A percentile compares a stretch with the other conserved stretches of the same genome.
Conservation (phyloP, 2,329 filamentous ascomycete species). For the Colletotrichum shisoi region DNA sequence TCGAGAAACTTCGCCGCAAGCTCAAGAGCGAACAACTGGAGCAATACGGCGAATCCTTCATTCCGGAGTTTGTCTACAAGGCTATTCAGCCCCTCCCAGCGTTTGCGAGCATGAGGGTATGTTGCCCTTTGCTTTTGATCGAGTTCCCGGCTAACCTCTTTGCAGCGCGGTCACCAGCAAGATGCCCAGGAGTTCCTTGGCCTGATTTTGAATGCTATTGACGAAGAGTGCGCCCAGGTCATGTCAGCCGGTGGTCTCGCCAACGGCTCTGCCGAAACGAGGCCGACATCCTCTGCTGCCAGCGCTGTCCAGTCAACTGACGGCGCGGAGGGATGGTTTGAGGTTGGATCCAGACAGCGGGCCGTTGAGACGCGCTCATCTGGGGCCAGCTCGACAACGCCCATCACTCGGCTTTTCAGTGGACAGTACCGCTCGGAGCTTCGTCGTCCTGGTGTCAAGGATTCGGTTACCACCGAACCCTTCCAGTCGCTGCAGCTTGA, state of each 20-base stretch:
- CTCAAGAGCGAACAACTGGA: slow-evolving; percentile 86
- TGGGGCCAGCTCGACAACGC: slow-evolving; percentile 77
- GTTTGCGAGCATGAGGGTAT: slow-evolving; percentile 89
- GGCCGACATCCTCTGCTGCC: slow-evolving; percentile 44
- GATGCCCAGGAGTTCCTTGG: slow-evolving; percentile 97
- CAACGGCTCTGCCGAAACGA: slow-evolving; percentile 41
- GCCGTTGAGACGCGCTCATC: slow-evolving; percentile 85
- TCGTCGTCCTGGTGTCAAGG: slow-evolving; percentile 82
- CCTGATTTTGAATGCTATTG: slow-evolving; percentile 88
- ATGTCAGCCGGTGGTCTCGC: slow-evolving; percentile 55
- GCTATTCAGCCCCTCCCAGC: slow-evolving; percentile 85
- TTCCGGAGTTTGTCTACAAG: slow-evolving; percentile 93
- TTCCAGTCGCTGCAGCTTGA: slow-evolving; percentile 95
- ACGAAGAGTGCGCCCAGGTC: slow-evolving; percentile 87
- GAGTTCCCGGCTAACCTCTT: slow-evolving; percentile 39
- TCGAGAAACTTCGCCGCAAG: slow-evolving; percentile 75
- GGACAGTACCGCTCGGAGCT: slow-evolving; percentile 90
- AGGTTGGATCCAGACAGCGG: slow-evolving; percentile 92
- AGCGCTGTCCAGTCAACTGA: slow-evolving; percentile 46
- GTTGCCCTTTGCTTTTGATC: slow-evolving; percentile 45
- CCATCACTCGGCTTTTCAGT: slow-evolving; percentile 93
- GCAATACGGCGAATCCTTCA: slow-evolving; percentile 89
- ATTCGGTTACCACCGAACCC: slow-evolving; percentile 89
- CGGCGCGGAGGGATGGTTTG: slow-evolving; percentile 78
- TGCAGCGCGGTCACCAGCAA: slow-evolving; percentile 89